Base-by-base conservation (phyloP, 2,329 filamentous ascomycete genomes). In the Verticillium nonalfalfae region DNA sequence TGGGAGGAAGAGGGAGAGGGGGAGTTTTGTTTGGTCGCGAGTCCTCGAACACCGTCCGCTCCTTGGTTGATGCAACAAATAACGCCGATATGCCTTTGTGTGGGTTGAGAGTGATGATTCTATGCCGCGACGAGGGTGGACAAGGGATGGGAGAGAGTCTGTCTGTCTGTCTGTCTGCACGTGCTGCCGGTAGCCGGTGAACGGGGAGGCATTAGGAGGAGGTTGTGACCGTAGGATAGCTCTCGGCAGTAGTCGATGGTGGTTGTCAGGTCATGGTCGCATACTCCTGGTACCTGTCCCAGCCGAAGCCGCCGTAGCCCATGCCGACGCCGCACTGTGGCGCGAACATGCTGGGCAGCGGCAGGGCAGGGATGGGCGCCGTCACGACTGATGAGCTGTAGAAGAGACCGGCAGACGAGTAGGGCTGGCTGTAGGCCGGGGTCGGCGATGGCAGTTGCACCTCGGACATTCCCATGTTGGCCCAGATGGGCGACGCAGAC, bases 281-380 rank as follows among this genome's bases (percentile, higher is more conserved):
- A 74, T 93, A 96, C 75, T 94, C 91, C 72, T 90, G 90, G 74
- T 90, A 92, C 68, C 90, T 84, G 74, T 91, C 91, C 91, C 92
- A 97, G 68, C 90, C 91, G 74, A 96, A 96, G 66, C 87, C 84
- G 68, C 85, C 84, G 79, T 90, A 93, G 63, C 87, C 89, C 64
- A 88, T 81, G 72, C 88, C 89, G 62, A 93, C 86, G 69, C 92
- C 91, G 76, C 94, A 98, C 73, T 91, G 91, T 64, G 90, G 87
- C 69, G 90, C 85, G 64, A 97, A 81, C 85, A 93, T 90, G 78
- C 91, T 97, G 54, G 93, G 93, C 60, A 97, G 82, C 57, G 93
- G 90, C 56, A 97, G 83, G 52, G 88, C 80, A 26, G 91, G 85
- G 66, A 96, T 88, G 58, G 91, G 86, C 26, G 90, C 86, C 54